A percentile compares a stretch with the other conserved stretches of the same genome.
These are phyloP conservation scores for Tilletia caries DNA, from an alignment of 1,284 basidiomycete species.

Conservation along the genomic window DNA sequence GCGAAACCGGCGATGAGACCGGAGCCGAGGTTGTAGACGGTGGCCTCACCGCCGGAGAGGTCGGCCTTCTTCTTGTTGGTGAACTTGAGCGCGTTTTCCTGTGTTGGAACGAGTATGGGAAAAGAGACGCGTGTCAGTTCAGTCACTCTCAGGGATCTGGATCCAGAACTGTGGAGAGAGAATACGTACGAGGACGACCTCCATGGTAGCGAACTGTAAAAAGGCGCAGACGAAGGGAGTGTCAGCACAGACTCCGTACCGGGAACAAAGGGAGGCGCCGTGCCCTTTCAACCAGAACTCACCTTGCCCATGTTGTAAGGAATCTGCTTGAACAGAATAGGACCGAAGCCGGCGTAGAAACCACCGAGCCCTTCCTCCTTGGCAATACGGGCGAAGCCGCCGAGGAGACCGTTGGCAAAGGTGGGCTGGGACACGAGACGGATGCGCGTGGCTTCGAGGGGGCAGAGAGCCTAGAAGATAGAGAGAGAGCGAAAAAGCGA, in stretches of 20 bases:
- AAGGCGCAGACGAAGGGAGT: neutral
- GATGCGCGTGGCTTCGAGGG: conserved; percentile 53
- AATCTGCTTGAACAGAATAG: conserved; percentile 53
- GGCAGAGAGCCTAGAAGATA: conserved; percentile 39
- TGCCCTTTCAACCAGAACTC: conserved; percentile 24
- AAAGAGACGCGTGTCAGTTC: too few species aligned
- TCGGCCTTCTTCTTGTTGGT: conserved; percentile 59
- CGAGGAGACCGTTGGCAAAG: conserved; percentile 51
- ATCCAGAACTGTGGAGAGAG: neutral
- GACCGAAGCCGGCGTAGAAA: conserved; percentile 58
- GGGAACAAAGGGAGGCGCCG: conserved; percentile 17
- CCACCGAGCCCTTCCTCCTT: conserved; percentile 50
- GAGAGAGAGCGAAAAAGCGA: neutral
- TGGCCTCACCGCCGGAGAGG: conserved; percentile 48
- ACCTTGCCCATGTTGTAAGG: conserved; percentile 60
- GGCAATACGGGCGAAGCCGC: conserved; percentile 48
- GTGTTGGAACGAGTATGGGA: neutral
- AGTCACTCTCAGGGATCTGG: neutral
- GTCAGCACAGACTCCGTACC: neutral
- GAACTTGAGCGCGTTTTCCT: conserved; percentile 57
- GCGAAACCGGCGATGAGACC: conserved; percentile 54
- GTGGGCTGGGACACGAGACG: conserved; percentile 53
- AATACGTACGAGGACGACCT: conserved; percentile 37
- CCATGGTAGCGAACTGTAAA: conserved; percentile 33
- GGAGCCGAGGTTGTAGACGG: conserved; percentile 49